Conservation (phyloP, 2,329 filamentous ascomycete species). For the Colletotrichum horii region DNA sequence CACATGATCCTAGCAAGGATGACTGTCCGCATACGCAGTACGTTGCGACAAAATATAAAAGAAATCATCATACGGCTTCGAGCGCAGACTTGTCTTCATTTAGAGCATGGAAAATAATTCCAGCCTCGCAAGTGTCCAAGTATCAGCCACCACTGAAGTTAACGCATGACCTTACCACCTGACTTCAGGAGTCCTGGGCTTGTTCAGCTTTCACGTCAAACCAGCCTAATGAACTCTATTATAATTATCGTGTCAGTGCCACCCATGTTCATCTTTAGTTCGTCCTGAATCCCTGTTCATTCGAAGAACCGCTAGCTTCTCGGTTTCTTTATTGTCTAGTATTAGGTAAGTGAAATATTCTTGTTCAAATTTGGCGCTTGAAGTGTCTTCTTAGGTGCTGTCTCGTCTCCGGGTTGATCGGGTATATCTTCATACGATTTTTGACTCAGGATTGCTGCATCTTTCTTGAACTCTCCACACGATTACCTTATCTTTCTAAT, state of each 20-base stretch:
- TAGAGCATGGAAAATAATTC: not conserved
- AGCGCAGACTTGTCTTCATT: not conserved
- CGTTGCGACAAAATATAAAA: not conserved
- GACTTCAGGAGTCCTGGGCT: not conserved
- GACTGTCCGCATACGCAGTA: not conserved
- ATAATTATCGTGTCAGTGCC: not conserved
- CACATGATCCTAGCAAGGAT: not conserved
- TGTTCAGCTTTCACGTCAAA: not conserved
- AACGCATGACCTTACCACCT: not conserved
- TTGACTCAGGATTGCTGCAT: fast-evolving
- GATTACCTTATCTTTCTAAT: fast-evolving
- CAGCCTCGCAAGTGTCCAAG: not conserved
- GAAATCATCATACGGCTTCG: not conserved
- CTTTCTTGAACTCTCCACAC: no score
- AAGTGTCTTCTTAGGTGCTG: not conserved
- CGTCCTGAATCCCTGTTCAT: not conserved
- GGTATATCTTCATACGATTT: not conserved
- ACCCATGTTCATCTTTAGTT: not conserved
- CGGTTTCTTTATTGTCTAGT: not conserved
- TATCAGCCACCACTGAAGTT: not conserved
- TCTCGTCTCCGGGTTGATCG: not conserved
- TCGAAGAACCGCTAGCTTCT: not conserved
- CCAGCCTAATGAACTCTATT: not conserved
- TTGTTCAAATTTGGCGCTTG: not conserved
- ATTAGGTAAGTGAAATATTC: not conserved